Base-by-base conservation (phyloP, 768 basidiomycete species). In the Auriculariales sp. region DNA sequence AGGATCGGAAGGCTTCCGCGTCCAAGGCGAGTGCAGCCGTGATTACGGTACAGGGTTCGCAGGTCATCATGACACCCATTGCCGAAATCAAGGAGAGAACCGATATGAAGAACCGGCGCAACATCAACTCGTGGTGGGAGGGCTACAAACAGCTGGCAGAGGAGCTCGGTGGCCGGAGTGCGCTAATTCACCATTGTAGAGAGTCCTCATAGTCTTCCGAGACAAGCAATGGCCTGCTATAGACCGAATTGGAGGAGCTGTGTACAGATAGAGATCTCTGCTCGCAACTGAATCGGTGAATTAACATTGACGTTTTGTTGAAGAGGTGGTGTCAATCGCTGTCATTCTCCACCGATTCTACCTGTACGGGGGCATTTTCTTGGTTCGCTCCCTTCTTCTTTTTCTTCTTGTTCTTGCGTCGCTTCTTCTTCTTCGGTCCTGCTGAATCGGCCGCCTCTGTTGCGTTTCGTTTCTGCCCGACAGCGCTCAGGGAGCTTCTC, bases 41-140 rank as follows among this genome's bases (percentile, higher is more conserved):
- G 49, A 95, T 99, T 57, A 93, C 86, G 25, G 86, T 98, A 55
- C 86, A 95, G 61, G 77, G 84, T 19, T 81, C 83, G 46, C 67
- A 74, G 30, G 71, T 98, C 55, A 70, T 78, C 54, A 90, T 90
- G 78, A 85, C 91, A 2, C 77, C 85, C 0, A 86, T 93, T 53
- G 71, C 74, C 53, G 88, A 88, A 57, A 88, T 98, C 77, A 69
- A 85, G 49, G 68, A 70, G 52, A 81, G 89, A 45, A 87, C 94
- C 22, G 93, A 99, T 65, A 88, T 94, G 83, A 79, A 76, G 69
- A 79, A 91, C 62, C 72, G 94, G 52, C 66, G 91, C 52, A 92
- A 89, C 0, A 85, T 78, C 61, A 64, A 68, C 25, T 66, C 70
- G 47, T 91, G 90, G 88, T 97, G 93, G 93, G 65, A 64, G 15